Conservation (phyloP, 2,329 filamentous ascomycete genomes). For the Atkinsonella hypoxylon region DNA sequence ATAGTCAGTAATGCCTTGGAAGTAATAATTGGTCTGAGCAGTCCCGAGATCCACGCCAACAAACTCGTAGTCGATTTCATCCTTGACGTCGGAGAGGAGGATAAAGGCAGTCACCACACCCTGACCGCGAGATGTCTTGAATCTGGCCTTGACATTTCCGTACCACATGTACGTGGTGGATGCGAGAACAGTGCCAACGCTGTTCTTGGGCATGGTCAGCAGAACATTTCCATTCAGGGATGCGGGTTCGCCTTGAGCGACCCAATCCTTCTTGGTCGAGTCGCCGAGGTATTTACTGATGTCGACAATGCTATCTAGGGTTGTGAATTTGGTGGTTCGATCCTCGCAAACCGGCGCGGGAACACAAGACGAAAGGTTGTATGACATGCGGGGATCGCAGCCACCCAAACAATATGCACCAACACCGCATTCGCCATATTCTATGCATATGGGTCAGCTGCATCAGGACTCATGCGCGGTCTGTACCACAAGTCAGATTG, state of each 20-base stretch:
- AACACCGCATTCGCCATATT: constrained; percentile 85
- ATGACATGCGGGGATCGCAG: constrained; percentile 80
- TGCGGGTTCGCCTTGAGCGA: constrained; percentile 67
- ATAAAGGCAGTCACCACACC: constrained; percentile 98
- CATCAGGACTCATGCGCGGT: not conserved
- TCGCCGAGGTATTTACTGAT: constrained; percentile 84
- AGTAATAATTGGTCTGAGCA: constrained; percentile 95
- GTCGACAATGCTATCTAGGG: constrained; percentile 52
- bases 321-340: constrained; percentile 61
- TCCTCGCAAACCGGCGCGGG: constrained; percentile 73
- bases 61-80: constrained; percentile 97
- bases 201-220: constrained; percentile 79
- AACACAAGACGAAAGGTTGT: constrained; percentile 71
- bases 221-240: constrained; percentile 57
- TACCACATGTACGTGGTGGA: constrained; percentile 91
- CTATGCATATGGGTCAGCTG: constrained; percentile 32
- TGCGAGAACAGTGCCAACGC: constrained; percentile 77
- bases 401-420: constrained; percentile 94
- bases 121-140: constrained; percentile 72
- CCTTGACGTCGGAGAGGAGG: constrained; percentile 86
- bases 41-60: constrained; percentile 66
- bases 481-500: not conserved
- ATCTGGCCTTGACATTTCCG: constrained; percentile 73
- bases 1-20: constrained; percentile 83
- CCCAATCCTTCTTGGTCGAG: constrained; percentile 70